Evolutionary conservation across 2,329 filamentous ascomycete species (phyloP), one percentile per base, ranked within the genome.

Genomic region (Beauveria rudraprayagi): DNA sequence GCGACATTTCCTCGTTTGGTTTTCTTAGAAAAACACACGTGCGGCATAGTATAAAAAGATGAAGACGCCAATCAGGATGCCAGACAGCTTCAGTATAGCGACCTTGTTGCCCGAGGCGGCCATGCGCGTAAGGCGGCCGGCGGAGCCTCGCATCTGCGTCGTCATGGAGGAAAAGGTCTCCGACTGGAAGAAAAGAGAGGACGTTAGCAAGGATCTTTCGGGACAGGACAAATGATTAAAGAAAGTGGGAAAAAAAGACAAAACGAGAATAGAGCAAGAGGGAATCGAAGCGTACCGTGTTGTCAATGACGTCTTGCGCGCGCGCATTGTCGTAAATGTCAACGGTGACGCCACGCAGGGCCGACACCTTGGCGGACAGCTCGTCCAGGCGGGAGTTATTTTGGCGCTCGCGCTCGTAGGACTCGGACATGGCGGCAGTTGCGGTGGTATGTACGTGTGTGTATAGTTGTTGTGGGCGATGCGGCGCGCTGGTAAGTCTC

Each of bases 311-410:
- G 66, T 89, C 85, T 69, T 97, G 93, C 68, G 90, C 85, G 62
- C 91, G 86, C 55, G 94, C 94, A 73, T 94, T 92, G 77, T 97
- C 92, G 82, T 97, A 97, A 70, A 99, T 99, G 78, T 99, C 92
- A 66, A 97, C 86, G 47, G 94, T 99, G 56, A 99, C 91, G 74
- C 90, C 90, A 70, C 93, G 91, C 65, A 99, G 84, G 57, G 92
- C 91, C 19, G 90, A 90, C 60, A 97, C 92, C 78, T 99, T 99
- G 66, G 86, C 83, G 17, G 90, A 89, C 43, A 99, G 88, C 73
- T 96, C 92, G 70, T 93, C 88, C 61, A 99, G 89, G 68, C 93
- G 92, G 67, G 90, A 87, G 77, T 97, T 96, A 79, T 99, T 99
- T 77, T 99, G 94, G 72, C 84, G 83, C 77, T 91, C 88, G 73